Evolutionary conservation across 1,284 basidiomycete genomes (phyloP).

Genomic region (Vanrija humicola): DNA sequence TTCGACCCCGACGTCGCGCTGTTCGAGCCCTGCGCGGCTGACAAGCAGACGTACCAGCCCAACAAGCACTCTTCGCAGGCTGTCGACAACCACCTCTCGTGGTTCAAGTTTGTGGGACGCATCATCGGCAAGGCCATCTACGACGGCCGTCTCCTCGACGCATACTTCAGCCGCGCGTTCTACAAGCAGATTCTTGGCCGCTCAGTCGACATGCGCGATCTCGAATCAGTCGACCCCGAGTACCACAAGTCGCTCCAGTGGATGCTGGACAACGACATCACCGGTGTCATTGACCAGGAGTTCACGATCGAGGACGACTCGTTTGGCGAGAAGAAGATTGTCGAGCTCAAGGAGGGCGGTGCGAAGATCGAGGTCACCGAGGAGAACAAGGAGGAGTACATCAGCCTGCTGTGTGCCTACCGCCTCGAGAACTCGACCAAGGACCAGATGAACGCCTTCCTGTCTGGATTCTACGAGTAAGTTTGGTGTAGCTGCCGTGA

Average conservation of each 20-base stretch:
- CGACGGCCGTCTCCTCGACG: constrained; percentile 91
- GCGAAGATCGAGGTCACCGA: constrained; percentile 80
- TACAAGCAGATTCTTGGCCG: constrained; percentile 90
- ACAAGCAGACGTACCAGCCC: constrained; percentile 90
- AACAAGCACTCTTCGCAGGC: constrained; percentile 85
- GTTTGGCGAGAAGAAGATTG: constrained; percentile 83
- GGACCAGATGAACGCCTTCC: constrained; percentile 89
- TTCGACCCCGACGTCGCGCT: constrained; percentile 96
- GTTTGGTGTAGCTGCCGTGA: constrained; percentile 53
- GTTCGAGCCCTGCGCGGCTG: constrained; percentile 95
- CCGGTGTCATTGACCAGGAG: constrained; percentile 48
- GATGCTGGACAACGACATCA: constrained; percentile 51
- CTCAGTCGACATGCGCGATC: constrained; percentile 85
- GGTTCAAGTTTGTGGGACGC: constrained; percentile 98
- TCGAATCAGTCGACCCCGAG: constrained; percentile 95
- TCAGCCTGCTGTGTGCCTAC: constrained; percentile 74
- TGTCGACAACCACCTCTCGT: constrained; percentile 81
- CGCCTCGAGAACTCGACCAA: constrained; percentile 91
- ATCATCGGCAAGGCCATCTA: constrained; percentile 90
- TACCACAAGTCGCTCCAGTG: constrained; percentile 53
- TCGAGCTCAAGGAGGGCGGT: constrained; percentile 80
- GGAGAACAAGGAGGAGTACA: constrained; percentile 95
- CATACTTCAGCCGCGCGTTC: constrained; percentile 93
- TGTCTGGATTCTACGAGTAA: constrained; percentile 85
- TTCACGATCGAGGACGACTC: constrained; percentile 54